A percentile compares a stretch with the other conserved stretches of the same genome.
These are phyloP conservation scores for Daldinia loculata DNA, from an alignment of 495 filamentous ascomycete genomes.

Conservation along the genomic window DNA sequence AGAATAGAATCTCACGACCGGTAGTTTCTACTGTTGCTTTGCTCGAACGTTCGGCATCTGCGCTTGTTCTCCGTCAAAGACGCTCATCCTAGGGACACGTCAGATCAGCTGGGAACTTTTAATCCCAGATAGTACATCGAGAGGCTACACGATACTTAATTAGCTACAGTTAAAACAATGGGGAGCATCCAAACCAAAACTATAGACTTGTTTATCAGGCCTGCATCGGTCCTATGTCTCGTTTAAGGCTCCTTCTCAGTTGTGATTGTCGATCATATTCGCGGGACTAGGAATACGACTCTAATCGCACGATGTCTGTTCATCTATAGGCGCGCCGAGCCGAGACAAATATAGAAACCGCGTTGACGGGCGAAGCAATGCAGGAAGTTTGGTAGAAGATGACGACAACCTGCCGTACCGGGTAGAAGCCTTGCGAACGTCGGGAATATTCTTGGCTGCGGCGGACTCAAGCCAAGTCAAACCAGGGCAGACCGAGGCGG, in stretches of 20 bases:
- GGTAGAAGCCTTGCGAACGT: slow-evolving; percentile 24
- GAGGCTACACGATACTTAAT: not conserved
- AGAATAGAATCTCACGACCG: not conserved
- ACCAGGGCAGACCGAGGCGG: slow-evolving; percentile 5
- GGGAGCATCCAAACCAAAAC: not conserved
- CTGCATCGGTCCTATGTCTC: slow-evolving; percentile 29
- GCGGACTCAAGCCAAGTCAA: slow-evolving; percentile 7
- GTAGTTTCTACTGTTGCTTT: not conserved
- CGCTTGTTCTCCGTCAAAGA: not conserved
- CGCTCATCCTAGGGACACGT: slow-evolving; percentile 21
- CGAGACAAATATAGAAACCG: slow-evolving; percentile 37
- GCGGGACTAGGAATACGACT: slow-evolving; percentile 33
- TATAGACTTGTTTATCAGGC: slow-evolving; percentile 44
- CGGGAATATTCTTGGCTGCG: slow-evolving; percentile 38
- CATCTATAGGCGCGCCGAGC: slow-evolving; percentile 11
- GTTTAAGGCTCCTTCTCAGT: slow-evolving; percentile 18
- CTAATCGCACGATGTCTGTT: slow-evolving; percentile 17
- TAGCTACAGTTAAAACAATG: not conserved
- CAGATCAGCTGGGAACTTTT: slow-evolving; percentile 13
- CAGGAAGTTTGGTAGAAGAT: slow-evolving; percentile 21
- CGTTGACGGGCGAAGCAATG: slow-evolving; percentile 9
- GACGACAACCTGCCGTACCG: slow-evolving; percentile 18
- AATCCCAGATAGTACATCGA: slow-evolving; percentile 27
- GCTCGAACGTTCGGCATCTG: not conserved
- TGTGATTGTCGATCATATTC: slow-evolving; percentile 11